phyloP scores from a whole-genome alignment of 441 rosid genomes.

The Flueggea neowawraea region DNA sequence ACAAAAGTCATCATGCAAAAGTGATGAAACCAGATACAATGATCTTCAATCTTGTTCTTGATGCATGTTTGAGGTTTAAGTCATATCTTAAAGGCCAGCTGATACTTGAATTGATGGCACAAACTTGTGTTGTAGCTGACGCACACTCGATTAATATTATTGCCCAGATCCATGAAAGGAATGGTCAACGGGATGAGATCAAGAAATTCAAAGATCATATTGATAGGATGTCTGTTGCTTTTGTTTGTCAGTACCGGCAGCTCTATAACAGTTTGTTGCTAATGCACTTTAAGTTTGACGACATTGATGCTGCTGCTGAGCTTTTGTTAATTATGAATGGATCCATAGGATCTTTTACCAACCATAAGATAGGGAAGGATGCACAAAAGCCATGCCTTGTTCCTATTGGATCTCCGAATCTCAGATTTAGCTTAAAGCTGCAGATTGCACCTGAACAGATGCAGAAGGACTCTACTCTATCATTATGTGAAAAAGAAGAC shows the following conservation, averaged over 20 bases:
- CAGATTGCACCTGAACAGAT: conserved; percentile 44
- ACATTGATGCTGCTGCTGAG: no score
- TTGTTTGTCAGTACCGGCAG: conserved; percentile 46
- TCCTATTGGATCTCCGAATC: conserved; percentile 63
- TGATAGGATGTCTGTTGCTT: no score
- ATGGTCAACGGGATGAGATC: conserved; percentile 70
- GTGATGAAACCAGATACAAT: no score
- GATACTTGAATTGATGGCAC: conserved; percentile 66
- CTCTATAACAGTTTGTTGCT: conserved; percentile 67
- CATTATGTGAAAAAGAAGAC: conserved; percentile 28
- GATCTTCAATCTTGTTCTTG: conserved; percentile 71
- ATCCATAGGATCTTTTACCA: conserved; percentile 18
- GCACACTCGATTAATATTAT: conserved; percentile 53
- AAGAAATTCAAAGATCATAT: no score
- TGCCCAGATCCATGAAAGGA: conserved; percentile 62
- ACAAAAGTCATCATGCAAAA: conserved; percentile 19
- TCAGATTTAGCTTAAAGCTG: conserved; percentile 57
- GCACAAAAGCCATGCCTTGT: conserved; percentile 37
- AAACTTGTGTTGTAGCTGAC: conserved; percentile 57
- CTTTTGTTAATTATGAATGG: conserved; percentile 48
- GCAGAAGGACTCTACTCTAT: conserved; percentile 42
- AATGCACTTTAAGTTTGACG: no score
- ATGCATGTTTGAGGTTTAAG: conserved; percentile 66
- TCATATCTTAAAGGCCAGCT: conserved; percentile 68
- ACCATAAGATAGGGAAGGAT: conserved; percentile 18